Conservation (phyloP, 306 rosid species). For the Herpetospermum pedunculosum region DNA sequence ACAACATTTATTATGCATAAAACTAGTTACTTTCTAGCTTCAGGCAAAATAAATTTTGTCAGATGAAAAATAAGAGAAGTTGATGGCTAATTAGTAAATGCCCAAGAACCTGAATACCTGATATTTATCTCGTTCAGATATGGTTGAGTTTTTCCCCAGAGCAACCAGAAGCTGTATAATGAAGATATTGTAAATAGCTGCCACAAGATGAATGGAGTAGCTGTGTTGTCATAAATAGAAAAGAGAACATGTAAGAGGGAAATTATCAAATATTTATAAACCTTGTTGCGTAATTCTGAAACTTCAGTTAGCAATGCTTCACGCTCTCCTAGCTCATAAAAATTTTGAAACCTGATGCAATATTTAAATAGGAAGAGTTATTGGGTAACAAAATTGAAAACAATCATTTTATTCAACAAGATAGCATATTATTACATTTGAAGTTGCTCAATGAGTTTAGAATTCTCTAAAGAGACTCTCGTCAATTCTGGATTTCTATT, state of each 20-base stretch:
- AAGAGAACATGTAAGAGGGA: neutral
- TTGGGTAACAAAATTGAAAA: constrained; percentile 12
- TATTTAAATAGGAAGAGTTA: constrained; percentile 27
- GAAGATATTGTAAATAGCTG: constrained; percentile 17
- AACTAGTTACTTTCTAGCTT: constrained; percentile 1
- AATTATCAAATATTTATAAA: constrained; percentile 13
- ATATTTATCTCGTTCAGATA: constrained; percentile 26
- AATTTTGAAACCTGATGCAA: constrained; percentile 48
- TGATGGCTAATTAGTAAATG: constrained; percentile 8
- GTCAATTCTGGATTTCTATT: constrained; percentile 45
- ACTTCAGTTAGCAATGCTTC: constrained; percentile 64
- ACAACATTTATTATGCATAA: no score
- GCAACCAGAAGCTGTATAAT: constrained; percentile 42
- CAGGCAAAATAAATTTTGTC: neutral
- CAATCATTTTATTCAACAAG: constrained; percentile 10
- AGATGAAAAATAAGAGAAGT: constrained; percentile 5
- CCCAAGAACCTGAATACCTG: constrained; percentile 56
- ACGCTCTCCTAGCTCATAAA: constrained; percentile 66
- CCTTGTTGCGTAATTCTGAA: constrained; percentile 75
- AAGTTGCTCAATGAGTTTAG: constrained; percentile 44
- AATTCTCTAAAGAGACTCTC: constrained; percentile 46
- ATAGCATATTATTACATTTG: constrained; percentile 38
- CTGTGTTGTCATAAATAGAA: neutral
- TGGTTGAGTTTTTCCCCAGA: constrained; percentile 32
- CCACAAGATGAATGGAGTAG: constrained; percentile 11